These are phyloP conservation scores for Fomitopsis palustris DNA, from an alignment of 1,284 basidiomycete species.

Conservation along the genomic window DNA sequence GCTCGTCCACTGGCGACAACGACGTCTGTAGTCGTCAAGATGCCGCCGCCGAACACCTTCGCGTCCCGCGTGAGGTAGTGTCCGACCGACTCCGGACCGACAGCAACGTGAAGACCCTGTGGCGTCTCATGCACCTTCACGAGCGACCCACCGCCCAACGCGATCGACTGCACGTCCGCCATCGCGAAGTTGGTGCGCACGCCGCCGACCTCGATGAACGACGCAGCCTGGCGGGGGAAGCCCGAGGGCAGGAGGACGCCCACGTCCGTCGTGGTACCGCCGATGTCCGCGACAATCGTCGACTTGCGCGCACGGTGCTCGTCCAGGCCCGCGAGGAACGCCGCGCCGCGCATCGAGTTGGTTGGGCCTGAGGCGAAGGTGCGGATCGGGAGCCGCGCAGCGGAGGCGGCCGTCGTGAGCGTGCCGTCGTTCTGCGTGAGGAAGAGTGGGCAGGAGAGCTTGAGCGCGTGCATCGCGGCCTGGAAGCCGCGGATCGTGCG, in stretches of 20 bases:
- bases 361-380: slow-evolving; percentile 57
- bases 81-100: slow-evolving; percentile 60
- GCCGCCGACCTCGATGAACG: slow-evolving; percentile 42
- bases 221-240: slow-evolving; percentile 48
- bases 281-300: slow-evolving; percentile 54
- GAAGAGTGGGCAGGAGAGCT: slow-evolving; percentile 48
- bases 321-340: slow-evolving; percentile 43
- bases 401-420: slow-evolving; percentile 45
- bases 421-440: slow-evolving; percentile 61
- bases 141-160: slow-evolving; percentile 51
- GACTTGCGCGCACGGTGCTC: slow-evolving; percentile 35
- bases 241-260: slow-evolving; percentile 49
- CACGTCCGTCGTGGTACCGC: slow-evolving; percentile 53
- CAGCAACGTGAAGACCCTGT: slow-evolving; percentile 31
- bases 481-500: slow-evolving; percentile 50
- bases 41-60: slow-evolving; percentile 46
- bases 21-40: slow-evolving; percentile 52
- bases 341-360: slow-evolving; percentile 64
- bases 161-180: slow-evolving; percentile 50
- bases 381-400: slow-evolving; percentile 54
- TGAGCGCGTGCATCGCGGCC: slow-evolving; percentile 41
- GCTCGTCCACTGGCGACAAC: slow-evolving; percentile 35
- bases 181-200: slow-evolving; percentile 45
- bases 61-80: slow-evolving; percentile 45
- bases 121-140: slow-evolving; percentile 29